Base-by-base conservation (phyloP, 805 yeast genomes). In the Lachancea sp. region DNA sequence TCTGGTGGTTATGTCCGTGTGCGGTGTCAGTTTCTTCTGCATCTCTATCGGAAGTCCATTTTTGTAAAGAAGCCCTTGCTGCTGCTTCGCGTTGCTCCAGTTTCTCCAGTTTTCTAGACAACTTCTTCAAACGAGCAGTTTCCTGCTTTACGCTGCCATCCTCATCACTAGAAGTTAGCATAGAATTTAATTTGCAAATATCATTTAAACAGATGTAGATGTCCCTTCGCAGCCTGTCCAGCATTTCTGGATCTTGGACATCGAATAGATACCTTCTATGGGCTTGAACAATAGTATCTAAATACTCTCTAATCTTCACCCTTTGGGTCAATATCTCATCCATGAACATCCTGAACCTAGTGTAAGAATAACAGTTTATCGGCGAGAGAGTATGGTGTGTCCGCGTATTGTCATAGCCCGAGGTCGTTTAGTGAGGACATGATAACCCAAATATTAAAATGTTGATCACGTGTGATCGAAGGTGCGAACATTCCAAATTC, bases 121-220 rank as follows among this genome's bases (percentile, higher is more conserved):
- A 23, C 24, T 39, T 36, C 16, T 36, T 33, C 16, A 55, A 34
- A 8, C 24, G 20, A 3, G 36, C 45, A 11, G 59, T 48, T 32
- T 53, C 54, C 15, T 36, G 47, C 30, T 43, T 51, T 11, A 59
- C 45, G 19, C 43, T 33, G 13, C 47, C 44, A 12, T 51, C 47
- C 8, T 61, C 62, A 40, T 55, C 52, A 34, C 45, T 47, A 2
- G 55, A 45, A 2, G 52, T 50, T 11, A 58, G 43, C 46, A 51
- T 42, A 15, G 50, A 47, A 42, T 59, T 57, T 24, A 59, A 33
- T 8, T 32, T 49, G 29, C 47, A 47, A 21, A 58, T 24, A 41
- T 60, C 64, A 32, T 55, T 52, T 18, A 58, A 47, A 32, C 62
- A 57, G 3, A 55, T 50, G 25, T 45, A 36, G 23, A 60, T 54